A percentile compares a stretch with the other conserved stretches of the same genome.
Evolutionary conservation across 106 monocot genomes (phyloP).

Genomic region (Amphibolis antarctica): DNA sequence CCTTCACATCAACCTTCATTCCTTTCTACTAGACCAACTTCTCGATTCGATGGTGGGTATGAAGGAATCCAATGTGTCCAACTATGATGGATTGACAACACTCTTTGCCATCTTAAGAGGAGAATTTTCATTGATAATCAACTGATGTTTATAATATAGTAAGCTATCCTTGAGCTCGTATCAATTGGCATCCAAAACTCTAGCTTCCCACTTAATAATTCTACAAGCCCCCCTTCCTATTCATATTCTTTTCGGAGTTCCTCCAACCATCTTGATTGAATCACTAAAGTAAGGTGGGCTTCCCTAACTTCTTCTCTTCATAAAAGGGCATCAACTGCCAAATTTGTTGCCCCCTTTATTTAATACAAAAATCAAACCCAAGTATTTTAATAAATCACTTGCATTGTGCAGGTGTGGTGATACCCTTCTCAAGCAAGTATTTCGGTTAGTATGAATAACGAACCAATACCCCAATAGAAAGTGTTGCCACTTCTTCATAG

Average conservation of each 20-base stretch:
- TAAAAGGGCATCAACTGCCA: not conserved
- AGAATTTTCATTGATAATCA: too few relatives aligned
- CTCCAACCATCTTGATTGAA: not conserved
- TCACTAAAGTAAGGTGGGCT: not conserved
- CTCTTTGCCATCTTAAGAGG: not conserved
- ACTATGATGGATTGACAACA: not conserved
- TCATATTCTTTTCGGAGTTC: not conserved
- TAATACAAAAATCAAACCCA: not conserved
- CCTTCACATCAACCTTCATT: too few relatives aligned
- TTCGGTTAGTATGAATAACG: slow-evolving; percentile 2
- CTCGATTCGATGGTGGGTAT: too few relatives aligned
- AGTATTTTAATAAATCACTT: not conserved
- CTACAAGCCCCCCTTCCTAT: not conserved
- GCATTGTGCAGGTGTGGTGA: not conserved
- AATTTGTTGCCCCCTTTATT: not conserved
- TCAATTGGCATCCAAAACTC: not conserved
- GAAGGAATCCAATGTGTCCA: not conserved
- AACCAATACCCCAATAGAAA: slow-evolving; percentile 1
- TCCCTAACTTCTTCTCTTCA: slow-evolving; percentile 1
- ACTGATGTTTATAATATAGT: not conserved
- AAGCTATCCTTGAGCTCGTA: not conserved
- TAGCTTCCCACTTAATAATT: not conserved
- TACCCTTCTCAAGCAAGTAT: not conserved
- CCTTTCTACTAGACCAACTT: too few relatives aligned
- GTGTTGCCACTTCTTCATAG: not conserved